Percentiles rank a stretch among this genome's conserved stretches.
Evolutionary conservation across 2,329 filamentous ascomycete genomes (phyloP).

Genomic region (Sarocladiaceae sp.): DNA sequence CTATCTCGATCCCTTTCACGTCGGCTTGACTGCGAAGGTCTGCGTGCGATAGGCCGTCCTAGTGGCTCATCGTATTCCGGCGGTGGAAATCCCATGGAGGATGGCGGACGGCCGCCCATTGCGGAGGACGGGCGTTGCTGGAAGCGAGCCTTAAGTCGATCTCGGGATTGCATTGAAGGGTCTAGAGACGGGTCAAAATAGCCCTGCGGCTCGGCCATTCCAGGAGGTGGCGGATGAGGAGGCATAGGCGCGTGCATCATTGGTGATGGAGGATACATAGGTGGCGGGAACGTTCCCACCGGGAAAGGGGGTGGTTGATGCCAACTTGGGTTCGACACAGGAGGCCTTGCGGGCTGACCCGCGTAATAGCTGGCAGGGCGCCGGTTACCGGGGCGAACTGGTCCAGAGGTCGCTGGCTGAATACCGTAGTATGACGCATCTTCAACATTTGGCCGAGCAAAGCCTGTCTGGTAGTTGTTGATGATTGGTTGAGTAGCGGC

Average conservation of each 20-base stretch:
- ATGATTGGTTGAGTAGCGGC: conserved; percentile 28
- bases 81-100: background rate
- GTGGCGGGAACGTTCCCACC: conserved; percentile 25
- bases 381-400: conserved; percentile 28
- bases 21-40: conserved; percentile 1
- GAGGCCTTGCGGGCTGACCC: conserved; percentile 23
- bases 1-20: conserved; percentile 1
- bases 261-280: conserved; percentile 17
- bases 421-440: conserved; percentile 31
- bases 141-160: conserved; percentile 21
- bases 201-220: conserved; percentile 15
- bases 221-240: conserved; percentile 19
- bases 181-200: conserved; percentile 23
- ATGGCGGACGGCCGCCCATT: conserved; percentile 7
- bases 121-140: conserved; percentile 30
- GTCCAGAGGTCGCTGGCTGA: conserved; percentile 25
- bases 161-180: conserved; percentile 1
- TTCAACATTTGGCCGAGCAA: conserved; percentile 27
- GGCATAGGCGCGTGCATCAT: conserved; percentile 22
- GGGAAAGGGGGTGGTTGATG: conserved; percentile 17
- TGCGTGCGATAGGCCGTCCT: background rate
- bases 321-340: conserved; percentile 23
- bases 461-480: conserved; percentile 21
- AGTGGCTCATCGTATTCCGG: background rate
- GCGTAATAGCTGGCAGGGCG: conserved; percentile 32